phyloP scores from a whole-genome alignment of 768 basidiomycete genomes.

The Mycena leptocephala region DNA sequence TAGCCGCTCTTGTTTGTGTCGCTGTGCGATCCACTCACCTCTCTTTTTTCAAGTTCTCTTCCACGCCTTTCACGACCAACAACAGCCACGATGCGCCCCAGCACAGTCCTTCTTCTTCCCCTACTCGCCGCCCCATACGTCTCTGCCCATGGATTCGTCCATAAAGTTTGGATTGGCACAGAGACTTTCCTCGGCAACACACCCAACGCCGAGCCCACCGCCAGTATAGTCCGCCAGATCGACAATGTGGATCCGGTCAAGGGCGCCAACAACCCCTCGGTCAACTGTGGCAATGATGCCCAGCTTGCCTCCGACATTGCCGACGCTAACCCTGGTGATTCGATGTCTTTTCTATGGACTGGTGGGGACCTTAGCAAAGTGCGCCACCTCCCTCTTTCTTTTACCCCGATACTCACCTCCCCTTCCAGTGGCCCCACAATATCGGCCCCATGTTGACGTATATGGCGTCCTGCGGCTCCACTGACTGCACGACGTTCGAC shows the following conservation, averaged over 20 bases:
- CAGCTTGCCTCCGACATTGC: conserved; percentile 66
- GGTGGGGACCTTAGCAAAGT: conserved; percentile 52
- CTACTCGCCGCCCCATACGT: conserved; percentile 55
- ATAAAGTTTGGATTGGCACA: conserved; percentile 56
- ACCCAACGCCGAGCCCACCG: conserved; percentile 44
- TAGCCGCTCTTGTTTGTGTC: neutral
- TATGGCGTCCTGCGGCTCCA: conserved; percentile 62
- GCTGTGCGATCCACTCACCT: conserved; percentile 32
- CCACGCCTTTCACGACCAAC: conserved; percentile 9
- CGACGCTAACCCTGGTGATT: conserved; percentile 73
- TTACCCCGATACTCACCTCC: neutral
- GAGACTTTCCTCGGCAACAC: conserved; percentile 55
- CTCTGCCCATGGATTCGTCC: conserved; percentile 64
- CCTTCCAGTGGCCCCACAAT: conserved; percentile 50
- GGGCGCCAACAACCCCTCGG: conserved; percentile 67
- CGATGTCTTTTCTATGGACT: conserved; percentile 71
- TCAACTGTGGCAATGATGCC: conserved; percentile 76
- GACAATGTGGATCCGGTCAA: conserved; percentile 59
- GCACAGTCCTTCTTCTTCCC: conserved; percentile 47
- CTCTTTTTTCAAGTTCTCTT: conserved; percentile 7
- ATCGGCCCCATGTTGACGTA: conserved; percentile 69
- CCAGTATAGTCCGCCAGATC: conserved; percentile 61
- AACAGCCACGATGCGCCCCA: conserved; percentile 42
- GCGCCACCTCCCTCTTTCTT: conserved; percentile 19
- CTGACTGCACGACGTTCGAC: conserved; percentile 62